phyloP scores from a whole-genome alignment of 805 yeast genomes.

The Nakazawaea pomicola region DNA sequence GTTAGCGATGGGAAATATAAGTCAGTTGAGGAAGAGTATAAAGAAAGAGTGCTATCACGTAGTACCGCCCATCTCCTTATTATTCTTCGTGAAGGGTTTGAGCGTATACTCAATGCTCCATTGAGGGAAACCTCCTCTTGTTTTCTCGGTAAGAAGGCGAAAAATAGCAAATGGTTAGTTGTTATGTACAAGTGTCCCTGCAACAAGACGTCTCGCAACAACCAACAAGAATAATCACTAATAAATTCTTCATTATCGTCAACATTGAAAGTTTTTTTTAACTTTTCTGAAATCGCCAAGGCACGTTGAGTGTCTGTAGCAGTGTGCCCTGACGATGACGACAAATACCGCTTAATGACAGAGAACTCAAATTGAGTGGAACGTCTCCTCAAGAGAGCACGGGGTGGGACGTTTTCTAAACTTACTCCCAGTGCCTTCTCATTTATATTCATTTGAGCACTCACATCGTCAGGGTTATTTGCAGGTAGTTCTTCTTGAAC shows the following conservation, averaged over 20 bases:
- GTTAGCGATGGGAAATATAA: conserved; percentile 79
- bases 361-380: conserved; percentile 28
- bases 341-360: conserved; percentile 25
- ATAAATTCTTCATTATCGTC: conserved; percentile 49
- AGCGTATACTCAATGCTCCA: conserved; percentile 45
- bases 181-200: conserved; percentile 87
- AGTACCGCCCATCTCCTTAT: conserved; percentile 78
- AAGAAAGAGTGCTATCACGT: conserved; percentile 59
- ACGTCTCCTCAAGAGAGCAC: conserved; percentile 12
- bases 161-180: conserved; percentile 56
- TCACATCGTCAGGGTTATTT: not conserved
- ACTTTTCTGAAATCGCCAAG: conserved; percentile 28
- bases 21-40: conserved; percentile 69
- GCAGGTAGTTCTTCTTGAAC: not conserved
- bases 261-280: conserved; percentile 37
- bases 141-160: conserved; percentile 68
- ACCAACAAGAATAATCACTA: conserved; percentile 73
- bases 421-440: not conserved
- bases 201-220: conserved; percentile 71
- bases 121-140: conserved; percentile 38
- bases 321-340: conserved; percentile 16
- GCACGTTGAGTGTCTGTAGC: conserved; percentile 25
- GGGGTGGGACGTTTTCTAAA: not conserved
- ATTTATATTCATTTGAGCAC: not conserved
- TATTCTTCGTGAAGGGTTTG: conserved; percentile 30